phyloP scores from a whole-genome alignment of 768 basidiomycete species.

The Suillus weaverae region DNA sequence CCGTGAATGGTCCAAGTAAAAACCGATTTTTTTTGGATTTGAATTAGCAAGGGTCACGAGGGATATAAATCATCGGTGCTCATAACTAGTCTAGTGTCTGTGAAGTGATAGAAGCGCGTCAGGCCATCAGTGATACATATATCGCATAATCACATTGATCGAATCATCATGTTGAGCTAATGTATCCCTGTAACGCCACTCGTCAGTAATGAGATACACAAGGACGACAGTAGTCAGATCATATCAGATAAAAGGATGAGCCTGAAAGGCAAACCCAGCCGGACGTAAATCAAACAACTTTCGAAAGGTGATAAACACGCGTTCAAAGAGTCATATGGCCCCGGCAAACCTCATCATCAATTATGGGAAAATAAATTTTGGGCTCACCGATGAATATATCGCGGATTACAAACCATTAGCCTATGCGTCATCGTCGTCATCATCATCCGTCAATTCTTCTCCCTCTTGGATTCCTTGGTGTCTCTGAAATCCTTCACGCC shows the following conservation, averaged over 20 bases:
- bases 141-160: neutral
- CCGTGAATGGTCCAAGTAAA: neutral
- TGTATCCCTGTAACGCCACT: neutral
- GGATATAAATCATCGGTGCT: neutral
- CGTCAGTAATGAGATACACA: neutral
- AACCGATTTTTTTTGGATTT: neutral
- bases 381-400: conserved; percentile 12
- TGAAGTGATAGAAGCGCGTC: neutral
- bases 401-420: conserved; percentile 3
- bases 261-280: conserved; percentile 36
- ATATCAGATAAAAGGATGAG: conserved; percentile 1
- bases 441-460: conserved; percentile 90
- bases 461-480: conserved; percentile 66
- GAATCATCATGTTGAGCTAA: neutral
- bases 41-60: neutral
- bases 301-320: conserved; percentile 38
- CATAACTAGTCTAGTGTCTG: neutral
- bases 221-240: neutral
- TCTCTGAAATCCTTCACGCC: conserved; percentile 59
- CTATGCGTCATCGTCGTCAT: conserved; percentile 44
- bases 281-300: conserved; percentile 62
- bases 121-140: too few relatives aligned
- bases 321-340: conserved; percentile 81
- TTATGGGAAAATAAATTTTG: conserved; percentile 3
- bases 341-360: conserved; percentile 64